A percentile compares a stretch with the other conserved stretches of the same genome.
These are phyloP conservation scores for Pouteria campechiana DNA, from an alignment of 179 eudicot genomes.

Conservation along the genomic window DNA sequence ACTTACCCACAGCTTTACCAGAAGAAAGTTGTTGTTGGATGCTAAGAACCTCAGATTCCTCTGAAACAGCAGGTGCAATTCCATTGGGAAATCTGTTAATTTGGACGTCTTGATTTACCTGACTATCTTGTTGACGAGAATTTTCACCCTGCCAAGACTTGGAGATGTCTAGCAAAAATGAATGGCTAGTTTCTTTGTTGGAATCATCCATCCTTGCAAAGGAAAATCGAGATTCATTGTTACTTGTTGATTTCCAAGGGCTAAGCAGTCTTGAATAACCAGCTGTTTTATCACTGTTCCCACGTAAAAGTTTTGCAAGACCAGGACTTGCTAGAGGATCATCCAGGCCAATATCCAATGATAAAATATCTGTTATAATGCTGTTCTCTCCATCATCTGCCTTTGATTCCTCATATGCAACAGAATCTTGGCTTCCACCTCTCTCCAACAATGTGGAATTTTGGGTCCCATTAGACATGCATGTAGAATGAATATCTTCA, in stretches of 20 bases:
- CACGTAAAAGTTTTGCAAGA: constrained; percentile 50
- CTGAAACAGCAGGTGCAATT: too few species aligned
- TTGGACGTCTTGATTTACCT: too few species aligned
- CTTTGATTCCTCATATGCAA: constrained; percentile 19
- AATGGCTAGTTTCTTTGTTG: not conserved
- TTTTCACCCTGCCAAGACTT: too few species aligned
- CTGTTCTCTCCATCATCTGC: constrained; percentile 61
- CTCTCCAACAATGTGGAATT: too few species aligned
- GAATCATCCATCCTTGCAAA: constrained; percentile 87
- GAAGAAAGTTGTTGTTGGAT: too few species aligned
- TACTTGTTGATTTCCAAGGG: constrained; percentile 57
- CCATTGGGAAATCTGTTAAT: too few species aligned
- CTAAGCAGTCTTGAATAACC: constrained; percentile 27
- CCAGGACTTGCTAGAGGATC: constrained; percentile 68
- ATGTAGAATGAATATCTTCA: too few species aligned
- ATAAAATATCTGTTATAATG: constrained; percentile 83
- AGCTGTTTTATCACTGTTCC: constrained; percentile 49
- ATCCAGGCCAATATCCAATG: constrained; percentile 81
- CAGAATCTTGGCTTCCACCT: constrained; percentile 19
- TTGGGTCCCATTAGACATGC: too few species aligned
- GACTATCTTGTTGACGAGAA: too few species aligned
- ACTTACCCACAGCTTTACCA: too few species aligned
- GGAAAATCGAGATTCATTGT: constrained; percentile 91
- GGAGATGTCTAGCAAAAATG: too few species aligned
- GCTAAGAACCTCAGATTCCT: too few species aligned